phyloP scores from a whole-genome alignment of 208 protist genomes.

The Leishmania tropica region DNA sequence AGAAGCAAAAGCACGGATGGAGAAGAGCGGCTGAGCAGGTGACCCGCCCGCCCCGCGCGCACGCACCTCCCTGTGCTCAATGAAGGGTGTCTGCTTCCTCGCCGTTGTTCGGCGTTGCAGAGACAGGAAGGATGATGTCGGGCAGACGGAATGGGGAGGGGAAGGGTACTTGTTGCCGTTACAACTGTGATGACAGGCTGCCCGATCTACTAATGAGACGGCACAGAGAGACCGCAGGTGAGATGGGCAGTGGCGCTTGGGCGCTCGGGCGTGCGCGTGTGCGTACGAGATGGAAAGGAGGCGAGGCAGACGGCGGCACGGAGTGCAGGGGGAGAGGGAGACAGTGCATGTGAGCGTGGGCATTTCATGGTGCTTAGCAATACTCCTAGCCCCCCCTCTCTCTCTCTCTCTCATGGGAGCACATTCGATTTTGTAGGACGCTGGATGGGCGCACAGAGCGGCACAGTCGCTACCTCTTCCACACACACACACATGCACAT shows the following conservation, averaged over 20 bases:
- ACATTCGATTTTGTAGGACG: background rate
- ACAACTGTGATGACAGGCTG: background rate
- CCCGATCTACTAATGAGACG: background rate
- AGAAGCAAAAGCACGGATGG: background rate
- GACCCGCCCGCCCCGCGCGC: background rate
- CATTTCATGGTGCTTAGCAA: background rate
- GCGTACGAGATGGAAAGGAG: background rate
- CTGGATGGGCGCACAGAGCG: background rate
- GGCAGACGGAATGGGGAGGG: background rate
- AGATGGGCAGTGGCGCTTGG: background rate
- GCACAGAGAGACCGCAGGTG: background rate
- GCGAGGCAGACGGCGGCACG: background rate
- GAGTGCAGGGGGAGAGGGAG: background rate
- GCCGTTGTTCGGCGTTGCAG: background rate
- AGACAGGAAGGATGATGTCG: background rate
- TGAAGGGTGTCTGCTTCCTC: background rate
- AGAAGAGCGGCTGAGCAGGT: background rate
- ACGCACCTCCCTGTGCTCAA: background rate
- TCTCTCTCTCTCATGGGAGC: background rate
- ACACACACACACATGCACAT: background rate
- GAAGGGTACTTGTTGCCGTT: background rate
- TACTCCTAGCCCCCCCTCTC: background rate
- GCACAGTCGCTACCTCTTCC: background rate
- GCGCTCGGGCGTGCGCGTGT: background rate
- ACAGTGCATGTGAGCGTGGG: background rate